Percentiles rank a stretch among this genome's conserved stretches.
Evolutionary conservation across 805 yeast species (phyloP).

Genomic region (Metschnikowia gelsemii): DNA sequence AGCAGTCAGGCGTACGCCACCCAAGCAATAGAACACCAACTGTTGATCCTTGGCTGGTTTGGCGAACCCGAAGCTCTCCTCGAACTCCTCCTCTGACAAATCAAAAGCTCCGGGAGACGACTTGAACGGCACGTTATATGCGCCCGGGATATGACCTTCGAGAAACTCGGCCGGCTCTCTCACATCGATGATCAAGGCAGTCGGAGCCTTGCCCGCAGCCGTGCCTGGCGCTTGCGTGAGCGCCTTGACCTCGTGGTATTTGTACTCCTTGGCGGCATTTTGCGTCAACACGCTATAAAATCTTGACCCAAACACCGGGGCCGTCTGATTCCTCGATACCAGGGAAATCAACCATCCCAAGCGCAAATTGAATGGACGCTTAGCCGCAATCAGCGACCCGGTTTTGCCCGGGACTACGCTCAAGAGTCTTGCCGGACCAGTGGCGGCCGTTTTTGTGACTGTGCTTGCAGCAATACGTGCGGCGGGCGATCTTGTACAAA

Average conservation of each 20-base stretch:
- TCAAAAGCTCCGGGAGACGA: conserved; percentile 91
- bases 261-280: conserved; percentile 48
- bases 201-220: conserved; percentile 31
- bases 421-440: conserved; percentile 8
- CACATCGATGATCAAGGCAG: conserved; percentile 73
- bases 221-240: conserved; percentile 47
- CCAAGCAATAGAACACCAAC: conserved; percentile 86
- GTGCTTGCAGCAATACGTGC: conserved; percentile 10
- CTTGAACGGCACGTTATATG: conserved; percentile 86
- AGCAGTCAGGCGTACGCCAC: conserved; percentile 86
- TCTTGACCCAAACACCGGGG: conserved; percentile 10
- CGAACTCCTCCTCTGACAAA: conserved; percentile 73
- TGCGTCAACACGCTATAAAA: conserved; percentile 39
- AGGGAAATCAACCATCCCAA: too few species aligned
- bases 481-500: conserved; percentile 7
- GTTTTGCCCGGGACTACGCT: conserved; percentile 7
- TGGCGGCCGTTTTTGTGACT: conserved; percentile 5
- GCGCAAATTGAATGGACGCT: too few species aligned
- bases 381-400: too few species aligned
- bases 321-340: too few species aligned
- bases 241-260: conserved; percentile 50
- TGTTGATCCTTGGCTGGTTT: conserved; percentile 75
- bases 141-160: conserved; percentile 77
- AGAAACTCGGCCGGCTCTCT: conserved; percentile 83
- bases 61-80: conserved; percentile 72